Base-by-base conservation (phyloP, 495 filamentous ascomycete genomes). In the Penicillium coffeae region DNA sequence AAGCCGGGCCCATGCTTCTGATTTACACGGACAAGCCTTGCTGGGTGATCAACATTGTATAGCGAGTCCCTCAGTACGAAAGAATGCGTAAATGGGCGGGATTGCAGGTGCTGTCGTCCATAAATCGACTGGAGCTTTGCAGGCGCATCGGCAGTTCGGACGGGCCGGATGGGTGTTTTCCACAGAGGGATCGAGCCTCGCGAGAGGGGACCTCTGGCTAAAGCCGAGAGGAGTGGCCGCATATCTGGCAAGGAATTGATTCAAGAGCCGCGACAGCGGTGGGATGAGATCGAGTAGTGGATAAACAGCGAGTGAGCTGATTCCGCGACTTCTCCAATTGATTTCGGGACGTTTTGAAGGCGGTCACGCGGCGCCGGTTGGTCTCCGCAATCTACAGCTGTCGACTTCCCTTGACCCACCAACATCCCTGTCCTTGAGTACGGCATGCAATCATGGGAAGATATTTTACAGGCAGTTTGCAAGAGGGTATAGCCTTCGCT, bases 41-140 rank as follows among this genome's bases (percentile, higher is more conserved):
- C 78, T 2, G 93, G 89, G 54, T 88, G 82, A 71, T 98, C 93
- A 44, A 96, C 77, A 48, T 95, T 81, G 2, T 88, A 92, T 21
- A 80, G 70, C 36, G 42, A 36, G 2, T 64, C 52, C 1, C 38
- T 47, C 21, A 61, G 16, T 25, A 44, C 44, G 21, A 50, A 58
- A 12, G 60, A 54, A 15, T 64, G 50, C 10, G 50, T 59, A 42
- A 64, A 59, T 9, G 55, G 55, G 18, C 68, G 69, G 37, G 59
- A 58, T 42, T 72, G 69, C 7, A 56, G 48, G 35, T 64, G 68
- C 45, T 66, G 72, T 62, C 64, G 56, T 38, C 62, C 48, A 60
- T 65, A 71, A 45, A 70, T 63, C 8, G 63, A 69, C 41, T 70
- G 60, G 9, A 58, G 44, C 15, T 64, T 66, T 49, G 52, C 58